Percentiles rank a stretch among this genome's conserved stretches.
Conservation (phyloP, 2,329 filamentous ascomycete genomes). For the Calonectria leucothoes region DNA sequence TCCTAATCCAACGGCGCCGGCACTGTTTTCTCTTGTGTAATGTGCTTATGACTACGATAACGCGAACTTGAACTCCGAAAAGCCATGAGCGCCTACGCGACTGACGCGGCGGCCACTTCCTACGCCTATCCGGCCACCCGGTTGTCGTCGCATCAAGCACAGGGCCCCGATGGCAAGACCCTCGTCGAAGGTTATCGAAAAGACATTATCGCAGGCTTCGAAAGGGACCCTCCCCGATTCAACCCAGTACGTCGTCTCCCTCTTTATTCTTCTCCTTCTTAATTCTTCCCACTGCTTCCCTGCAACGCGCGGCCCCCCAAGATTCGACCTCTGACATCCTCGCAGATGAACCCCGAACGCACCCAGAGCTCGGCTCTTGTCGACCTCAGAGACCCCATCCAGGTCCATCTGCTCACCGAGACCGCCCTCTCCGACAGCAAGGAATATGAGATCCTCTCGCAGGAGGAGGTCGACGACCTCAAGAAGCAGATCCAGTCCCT, state of each 20-base stretch:
- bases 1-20: constrained; percentile 17
- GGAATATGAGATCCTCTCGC: constrained; percentile 85
- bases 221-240: constrained; percentile 64
- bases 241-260: constrained; percentile 64
- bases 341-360: constrained; percentile 62
- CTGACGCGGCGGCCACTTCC: constrained; percentile 42
- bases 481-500: constrained; percentile 87
- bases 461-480: constrained; percentile 89
- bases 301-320: background rate
- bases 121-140: constrained; percentile 50
- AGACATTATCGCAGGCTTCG: constrained; percentile 65
- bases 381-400: constrained; percentile 78
- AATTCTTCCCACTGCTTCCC: background rate
- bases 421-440: constrained; percentile 92
- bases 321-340: constrained; percentile 23
- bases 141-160: constrained; percentile 45
- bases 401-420: constrained; percentile 92
- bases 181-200: constrained; percentile 70
- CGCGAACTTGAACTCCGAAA: constrained; percentile 32
- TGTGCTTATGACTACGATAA: constrained; percentile 38
- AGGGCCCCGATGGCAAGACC: constrained; percentile 57
- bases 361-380: constrained; percentile 68
- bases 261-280: too few relatives aligned
- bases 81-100: constrained; percentile 55
- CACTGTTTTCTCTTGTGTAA: constrained; percentile 24